Evolutionary conservation across 129 eudicot species (phyloP).

Genomic region (Helichrysum umbraculigerum): DNA sequence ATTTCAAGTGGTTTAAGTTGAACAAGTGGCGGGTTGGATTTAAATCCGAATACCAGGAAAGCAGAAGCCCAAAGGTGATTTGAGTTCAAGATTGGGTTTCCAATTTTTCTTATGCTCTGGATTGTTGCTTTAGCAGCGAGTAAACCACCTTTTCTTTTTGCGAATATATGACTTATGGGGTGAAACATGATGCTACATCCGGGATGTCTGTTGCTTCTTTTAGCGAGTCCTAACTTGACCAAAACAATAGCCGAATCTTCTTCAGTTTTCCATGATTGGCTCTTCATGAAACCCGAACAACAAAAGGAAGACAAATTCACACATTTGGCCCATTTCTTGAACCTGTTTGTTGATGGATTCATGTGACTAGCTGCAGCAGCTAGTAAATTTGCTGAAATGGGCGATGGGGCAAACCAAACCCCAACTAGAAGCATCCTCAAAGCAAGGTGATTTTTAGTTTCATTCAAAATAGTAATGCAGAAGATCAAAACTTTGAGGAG

Average conservation of each 20-base stretch:
- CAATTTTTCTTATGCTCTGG: conserved; percentile 54
- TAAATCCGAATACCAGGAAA: conserved; percentile 78
- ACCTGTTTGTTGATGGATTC: conserved; percentile 36
- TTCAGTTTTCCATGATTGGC: conserved; percentile 59
- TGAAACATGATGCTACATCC: conserved; percentile 73
- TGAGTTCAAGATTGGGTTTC: conserved; percentile 47
- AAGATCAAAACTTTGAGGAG: conserved; percentile 60
- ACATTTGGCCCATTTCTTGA: conserved; percentile 62
- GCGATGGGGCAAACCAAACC: conserved; percentile 85
- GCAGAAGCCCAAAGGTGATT: conserved; percentile 88
- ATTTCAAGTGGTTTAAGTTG: conserved; percentile 73
- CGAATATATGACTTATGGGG: conserved; percentile 59
- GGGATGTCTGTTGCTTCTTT: conserved; percentile 44
- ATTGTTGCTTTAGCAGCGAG: conserved; percentile 65
- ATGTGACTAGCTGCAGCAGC: conserved; percentile 68
- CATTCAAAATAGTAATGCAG: conserved; percentile 55
- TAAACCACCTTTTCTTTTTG: conserved; percentile 50
- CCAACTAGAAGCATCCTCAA: conserved; percentile 80
- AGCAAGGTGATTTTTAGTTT: conserved; percentile 53
- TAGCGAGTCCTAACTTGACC: conserved; percentile 70
- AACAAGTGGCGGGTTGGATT: conserved; percentile 77
- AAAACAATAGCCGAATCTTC: conserved; percentile 72
- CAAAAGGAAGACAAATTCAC: conserved; percentile 41
- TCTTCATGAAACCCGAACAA: conserved; percentile 50
- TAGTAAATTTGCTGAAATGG: conserved; percentile 58